phyloP scores from a whole-genome alignment of 352 stramenopile species.

The Phytophthora aleatoria region DNA sequence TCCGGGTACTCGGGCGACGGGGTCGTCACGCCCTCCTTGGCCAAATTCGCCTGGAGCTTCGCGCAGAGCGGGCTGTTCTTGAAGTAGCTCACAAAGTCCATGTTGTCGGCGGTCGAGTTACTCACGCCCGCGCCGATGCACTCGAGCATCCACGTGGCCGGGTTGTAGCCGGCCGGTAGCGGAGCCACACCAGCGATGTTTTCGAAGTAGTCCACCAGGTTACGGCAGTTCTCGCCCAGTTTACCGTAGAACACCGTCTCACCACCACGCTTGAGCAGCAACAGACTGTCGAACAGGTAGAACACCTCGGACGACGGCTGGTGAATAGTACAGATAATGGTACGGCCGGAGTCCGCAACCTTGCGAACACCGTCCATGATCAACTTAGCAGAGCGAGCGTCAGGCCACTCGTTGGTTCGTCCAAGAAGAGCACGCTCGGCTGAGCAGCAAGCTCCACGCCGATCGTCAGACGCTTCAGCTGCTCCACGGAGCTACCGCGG shows the following conservation, averaged over 20 bases:
- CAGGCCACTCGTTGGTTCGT: slow-evolving; percentile 25
- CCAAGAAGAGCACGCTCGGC: slow-evolving; percentile 27
- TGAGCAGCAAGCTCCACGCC: slow-evolving; percentile 26
- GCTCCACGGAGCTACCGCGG: slow-evolving; percentile 24
- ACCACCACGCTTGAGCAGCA: slow-evolving; percentile 61
- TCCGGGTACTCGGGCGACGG: slow-evolving; percentile 26
- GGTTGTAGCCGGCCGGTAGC: slow-evolving; percentile 45
- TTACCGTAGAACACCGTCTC: slow-evolving; percentile 46
- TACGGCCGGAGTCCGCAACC: slow-evolving; percentile 23
- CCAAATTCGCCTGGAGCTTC: slow-evolving; percentile 16
- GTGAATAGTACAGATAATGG: slow-evolving; percentile 89
- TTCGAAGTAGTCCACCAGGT: slow-evolving; percentile 49
- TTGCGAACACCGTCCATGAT: slow-evolving; percentile 31
- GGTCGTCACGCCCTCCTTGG: slow-evolving; percentile 28
- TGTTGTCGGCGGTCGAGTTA: slow-evolving; percentile 20
- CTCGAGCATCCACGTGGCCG: slow-evolving; percentile 39
- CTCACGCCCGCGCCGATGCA: slow-evolving; percentile 50
- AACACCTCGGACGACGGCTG: slow-evolving; percentile 86
- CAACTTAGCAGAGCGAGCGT: slow-evolving; percentile 22
- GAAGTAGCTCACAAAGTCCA: slow-evolving; percentile 37
- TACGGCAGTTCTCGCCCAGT: slow-evolving; percentile 35
- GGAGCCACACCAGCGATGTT: slow-evolving; percentile 15
- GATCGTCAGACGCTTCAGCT: slow-evolving; percentile 28
- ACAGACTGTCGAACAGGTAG: slow-evolving; percentile 75
- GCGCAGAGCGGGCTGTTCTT: slow-evolving; percentile 19